Conservation (phyloP, 2,329 filamentous ascomycete genomes). For the Xylariaceae sp. region DNA sequence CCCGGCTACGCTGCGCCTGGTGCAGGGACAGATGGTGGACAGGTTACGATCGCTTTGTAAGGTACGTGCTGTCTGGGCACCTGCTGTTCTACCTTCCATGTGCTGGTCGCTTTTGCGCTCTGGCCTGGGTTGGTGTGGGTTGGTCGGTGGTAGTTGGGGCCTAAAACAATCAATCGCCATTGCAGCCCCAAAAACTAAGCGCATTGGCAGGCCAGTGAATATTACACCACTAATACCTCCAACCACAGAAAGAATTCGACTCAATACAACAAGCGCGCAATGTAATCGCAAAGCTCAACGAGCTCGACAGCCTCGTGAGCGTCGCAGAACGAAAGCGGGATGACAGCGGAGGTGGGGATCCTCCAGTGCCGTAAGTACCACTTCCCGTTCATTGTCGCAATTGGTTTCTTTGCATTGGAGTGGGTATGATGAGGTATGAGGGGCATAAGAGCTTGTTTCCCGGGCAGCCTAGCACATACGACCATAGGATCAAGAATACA, state of each 20-base stretch:
- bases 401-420: neutral
- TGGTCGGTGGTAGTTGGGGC: no score
- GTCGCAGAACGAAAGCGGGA: slow-evolving; percentile 43
- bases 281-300: slow-evolving; percentile 56
- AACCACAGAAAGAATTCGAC: slow-evolving; percentile 51
- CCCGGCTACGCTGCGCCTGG: slow-evolving; percentile 47
- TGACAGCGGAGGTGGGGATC: slow-evolving; percentile 26
- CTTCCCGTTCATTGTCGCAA: neutral
- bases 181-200: no score
- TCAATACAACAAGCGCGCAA: slow-evolving; percentile 47
- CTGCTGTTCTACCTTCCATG: neutral
- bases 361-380: slow-evolving; percentile 46
- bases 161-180: no score
- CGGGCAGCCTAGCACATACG: slow-evolving; percentile 20
- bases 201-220: no score
- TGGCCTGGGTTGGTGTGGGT: no score
- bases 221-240: neutral
- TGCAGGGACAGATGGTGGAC: slow-evolving; percentile 57
- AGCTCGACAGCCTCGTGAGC: slow-evolving; percentile 52
- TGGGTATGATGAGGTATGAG: no score
- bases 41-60: slow-evolving; percentile 51
- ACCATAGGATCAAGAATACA: slow-evolving; percentile 29
- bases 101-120: neutral
- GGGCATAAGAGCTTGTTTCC: slow-evolving; percentile 19
- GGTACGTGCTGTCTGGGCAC: slow-evolving; percentile 28